Percentiles rank a stretch among this genome's conserved stretches.
These are phyloP conservation scores for Cryphonectria naterciae DNA, from an alignment of 2,329 filamentous ascomycete genomes.

Conservation along the genomic window DNA sequence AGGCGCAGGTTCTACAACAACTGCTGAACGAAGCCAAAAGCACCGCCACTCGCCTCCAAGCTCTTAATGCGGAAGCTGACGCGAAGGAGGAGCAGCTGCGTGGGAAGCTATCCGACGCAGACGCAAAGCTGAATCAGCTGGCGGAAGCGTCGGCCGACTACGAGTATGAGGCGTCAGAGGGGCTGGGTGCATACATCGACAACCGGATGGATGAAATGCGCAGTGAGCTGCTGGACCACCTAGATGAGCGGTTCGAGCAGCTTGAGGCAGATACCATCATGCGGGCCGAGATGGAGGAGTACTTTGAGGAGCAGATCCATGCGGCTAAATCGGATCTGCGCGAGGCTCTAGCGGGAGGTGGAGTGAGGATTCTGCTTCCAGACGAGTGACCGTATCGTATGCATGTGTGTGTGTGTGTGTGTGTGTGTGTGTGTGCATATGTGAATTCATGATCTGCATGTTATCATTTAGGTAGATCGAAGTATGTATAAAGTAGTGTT, in stretches of 20 bases:
- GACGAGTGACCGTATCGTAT: not conserved
- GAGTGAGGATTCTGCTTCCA: not conserved
- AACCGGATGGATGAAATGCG: not conserved
- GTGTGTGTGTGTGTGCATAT: not conserved
- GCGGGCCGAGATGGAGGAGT: slow-evolving; percentile 1
- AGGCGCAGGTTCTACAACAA: not conserved
- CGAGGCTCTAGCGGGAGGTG: not conserved
- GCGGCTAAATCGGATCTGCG: not conserved
- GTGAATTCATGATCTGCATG: not conserved
- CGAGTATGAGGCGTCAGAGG: not conserved
- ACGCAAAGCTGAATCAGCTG: not conserved
- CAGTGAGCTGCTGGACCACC: not conserved
- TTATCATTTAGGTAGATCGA: not conserved
- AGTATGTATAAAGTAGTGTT: not conserved
- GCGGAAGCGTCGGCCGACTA: not conserved
- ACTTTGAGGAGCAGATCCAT: not conserved
- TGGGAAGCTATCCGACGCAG: not conserved
- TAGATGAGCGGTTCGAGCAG: not conserved
- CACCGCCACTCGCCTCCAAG: not conserved
- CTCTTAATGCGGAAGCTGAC: not conserved
- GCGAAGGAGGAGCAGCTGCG: not conserved
- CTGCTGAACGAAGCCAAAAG: not conserved
- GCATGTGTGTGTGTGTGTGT: not conserved
- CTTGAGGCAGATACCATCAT: not conserved
- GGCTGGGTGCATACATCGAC: not conserved